Conservation (phyloP, 306 rosid genomes). For the Fragaria iinumae region DNA sequence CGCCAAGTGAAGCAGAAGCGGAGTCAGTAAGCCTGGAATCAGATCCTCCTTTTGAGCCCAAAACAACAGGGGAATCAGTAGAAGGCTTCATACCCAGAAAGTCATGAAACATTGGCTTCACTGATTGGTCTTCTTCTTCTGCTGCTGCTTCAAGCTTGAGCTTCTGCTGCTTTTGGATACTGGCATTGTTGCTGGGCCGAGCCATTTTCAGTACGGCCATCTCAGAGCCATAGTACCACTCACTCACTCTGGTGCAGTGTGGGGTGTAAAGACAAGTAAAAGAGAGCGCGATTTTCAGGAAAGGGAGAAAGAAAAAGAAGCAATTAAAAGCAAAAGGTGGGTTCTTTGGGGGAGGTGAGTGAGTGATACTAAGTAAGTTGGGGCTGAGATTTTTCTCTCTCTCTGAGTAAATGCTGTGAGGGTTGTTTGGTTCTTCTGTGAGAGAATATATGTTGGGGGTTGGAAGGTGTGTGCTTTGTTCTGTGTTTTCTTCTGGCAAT, state of each 20-base stretch:
- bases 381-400: slow-evolving; percentile 1
- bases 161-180: slow-evolving; percentile 30
- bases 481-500: slow-evolving; percentile 20
- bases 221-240: slow-evolving; percentile 30
- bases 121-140: slow-evolving; percentile 17
- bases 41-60: slow-evolving; percentile 41
- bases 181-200: slow-evolving; percentile 38
- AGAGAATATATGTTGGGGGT: slow-evolving; percentile 20
- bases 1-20: slow-evolving; percentile 49
- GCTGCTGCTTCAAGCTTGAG: not conserved
- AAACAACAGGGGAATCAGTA: slow-evolving; percentile 29
- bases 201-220: slow-evolving; percentile 65
- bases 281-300: slow-evolving; percentile 50
- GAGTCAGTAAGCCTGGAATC: slow-evolving; percentile 46
- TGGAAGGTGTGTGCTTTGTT: not conserved
- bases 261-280: slow-evolving; percentile 15
- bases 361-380: not conserved
- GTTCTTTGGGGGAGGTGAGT: slow-evolving; percentile 25
- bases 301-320: slow-evolving; percentile 26
- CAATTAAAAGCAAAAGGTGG: slow-evolving; percentile 57
- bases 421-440: slow-evolving; percentile 13
- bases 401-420: slow-evolving; percentile 5
- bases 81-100: slow-evolving; percentile 73
- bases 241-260: slow-evolving; percentile 7
- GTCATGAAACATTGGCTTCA: slow-evolving; percentile 70